Conservation (phyloP, 2,329 filamentous ascomycete genomes). For the Fusarium nelsonii region DNA sequence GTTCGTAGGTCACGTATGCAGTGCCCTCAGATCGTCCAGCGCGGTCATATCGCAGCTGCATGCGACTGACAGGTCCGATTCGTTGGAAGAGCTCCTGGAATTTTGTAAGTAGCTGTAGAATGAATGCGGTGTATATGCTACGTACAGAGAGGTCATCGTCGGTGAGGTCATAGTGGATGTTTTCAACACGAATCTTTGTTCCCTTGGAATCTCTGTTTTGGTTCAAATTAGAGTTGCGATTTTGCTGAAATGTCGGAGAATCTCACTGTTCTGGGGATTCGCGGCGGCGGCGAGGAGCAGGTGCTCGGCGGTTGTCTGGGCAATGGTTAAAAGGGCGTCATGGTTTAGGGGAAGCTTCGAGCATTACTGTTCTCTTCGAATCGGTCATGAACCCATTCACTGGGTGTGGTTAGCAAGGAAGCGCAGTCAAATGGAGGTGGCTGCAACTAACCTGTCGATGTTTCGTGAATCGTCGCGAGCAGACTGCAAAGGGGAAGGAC, state of each 20-base stretch:
- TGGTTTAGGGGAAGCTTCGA: constrained; percentile 10
- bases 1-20: constrained; percentile 85
- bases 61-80: constrained; percentile 77
- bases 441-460: constrained; percentile 73
- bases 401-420: constrained; percentile 51
- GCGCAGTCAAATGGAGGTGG: not conserved
- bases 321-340: constrained; percentile 41
- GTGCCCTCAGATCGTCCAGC: constrained; percentile 88
- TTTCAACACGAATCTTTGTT: constrained; percentile 84
- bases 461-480: constrained; percentile 73
- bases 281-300: constrained; percentile 58
- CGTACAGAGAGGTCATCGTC: constrained; percentile 83
- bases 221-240: constrained; percentile 33
- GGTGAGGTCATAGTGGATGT: constrained; percentile 91
- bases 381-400: constrained; percentile 95
- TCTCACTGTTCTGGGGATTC: constrained; percentile 58
- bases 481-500: constrained; percentile 62
- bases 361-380: constrained; percentile 78
- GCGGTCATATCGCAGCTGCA: constrained; percentile 85
- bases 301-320: constrained; percentile 56
- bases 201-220: constrained; percentile 64
- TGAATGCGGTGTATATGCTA: not conserved
- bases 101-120: constrained; percentile 44
- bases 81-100: constrained; percentile 80
- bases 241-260: not conserved